These are phyloP conservation scores for Cryptomeria japonica DNA, from an alignment of 75 land plant genomes.

Conservation along the genomic window DNA sequence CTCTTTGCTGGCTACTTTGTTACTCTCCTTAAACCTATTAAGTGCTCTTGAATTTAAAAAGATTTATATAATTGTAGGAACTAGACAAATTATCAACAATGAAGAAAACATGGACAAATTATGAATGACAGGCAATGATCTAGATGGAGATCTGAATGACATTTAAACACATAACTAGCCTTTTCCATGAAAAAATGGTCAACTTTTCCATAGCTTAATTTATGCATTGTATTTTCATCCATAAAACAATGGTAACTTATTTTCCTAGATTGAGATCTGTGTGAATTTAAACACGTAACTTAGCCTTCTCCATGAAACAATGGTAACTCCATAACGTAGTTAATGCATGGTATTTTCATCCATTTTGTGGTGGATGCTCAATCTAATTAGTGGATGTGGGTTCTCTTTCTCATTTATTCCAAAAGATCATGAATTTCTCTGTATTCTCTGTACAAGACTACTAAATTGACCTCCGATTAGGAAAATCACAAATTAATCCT, in stretches of 20 bases:
- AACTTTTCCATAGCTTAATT: background rate
- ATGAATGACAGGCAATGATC: background rate
- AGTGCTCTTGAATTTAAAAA: background rate
- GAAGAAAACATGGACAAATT: background rate
- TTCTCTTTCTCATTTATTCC: background rate
- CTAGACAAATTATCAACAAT: background rate
- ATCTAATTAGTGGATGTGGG: background rate
- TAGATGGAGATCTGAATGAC: background rate
- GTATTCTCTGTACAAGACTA: background rate
- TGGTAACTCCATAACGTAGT: background rate
- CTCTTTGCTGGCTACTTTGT: background rate
- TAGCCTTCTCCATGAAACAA: background rate
- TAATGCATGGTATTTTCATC: background rate
- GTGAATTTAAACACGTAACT: background rate
- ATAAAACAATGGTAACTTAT: no score
- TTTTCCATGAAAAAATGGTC: background rate
- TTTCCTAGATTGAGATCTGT: background rate
- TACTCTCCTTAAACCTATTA: background rate
- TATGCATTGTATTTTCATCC: background rate
- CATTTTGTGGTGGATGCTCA: background rate
- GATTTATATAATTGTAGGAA: background rate
- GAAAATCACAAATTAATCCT: background rate
- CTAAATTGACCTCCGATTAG: background rate
- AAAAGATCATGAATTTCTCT: background rate
- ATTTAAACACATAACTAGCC: background rate